Evolutionary conservation across 1,284 basidiomycete species (phyloP).

Genomic region (Papiliotrema fonsecae): DNA sequence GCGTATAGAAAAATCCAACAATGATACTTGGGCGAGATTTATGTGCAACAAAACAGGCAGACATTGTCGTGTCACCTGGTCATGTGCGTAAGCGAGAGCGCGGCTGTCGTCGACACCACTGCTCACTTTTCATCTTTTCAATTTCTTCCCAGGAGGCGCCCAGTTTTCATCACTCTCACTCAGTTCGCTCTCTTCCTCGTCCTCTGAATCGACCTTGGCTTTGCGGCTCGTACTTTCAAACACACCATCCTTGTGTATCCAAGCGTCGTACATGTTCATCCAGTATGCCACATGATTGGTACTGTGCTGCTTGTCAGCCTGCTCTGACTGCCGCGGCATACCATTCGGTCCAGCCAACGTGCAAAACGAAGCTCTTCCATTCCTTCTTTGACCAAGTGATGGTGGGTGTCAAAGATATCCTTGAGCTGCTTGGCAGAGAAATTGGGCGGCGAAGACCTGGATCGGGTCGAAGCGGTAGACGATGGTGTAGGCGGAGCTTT

Average conservation of each 20-base stretch:
- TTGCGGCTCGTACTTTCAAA: too few relatives aligned
- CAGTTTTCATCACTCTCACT: too few relatives aligned
- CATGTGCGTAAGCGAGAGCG: too few relatives aligned
- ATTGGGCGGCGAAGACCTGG: background rate
- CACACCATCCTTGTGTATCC: background rate
- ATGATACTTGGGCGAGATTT: too few relatives aligned
- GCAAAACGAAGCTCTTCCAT: background rate
- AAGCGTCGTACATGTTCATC: background rate
- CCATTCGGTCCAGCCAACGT: background rate
- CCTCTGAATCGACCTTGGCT: too few relatives aligned
- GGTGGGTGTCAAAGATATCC: background rate
- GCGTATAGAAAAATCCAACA: too few relatives aligned
- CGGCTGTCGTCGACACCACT: too few relatives aligned
- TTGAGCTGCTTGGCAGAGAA: background rate
- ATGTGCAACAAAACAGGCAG: too few relatives aligned
- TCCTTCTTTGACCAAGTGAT: background rate
- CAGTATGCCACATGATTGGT: background rate
- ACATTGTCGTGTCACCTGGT: too few relatives aligned
- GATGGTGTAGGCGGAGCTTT: background rate
- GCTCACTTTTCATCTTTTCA: too few relatives aligned
- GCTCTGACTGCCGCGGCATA: background rate
- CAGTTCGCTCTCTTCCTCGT: too few relatives aligned
- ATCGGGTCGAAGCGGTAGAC: background rate
- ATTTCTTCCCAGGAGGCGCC: too few relatives aligned
- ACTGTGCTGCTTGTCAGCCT: background rate